These are phyloP conservation scores for Amniculicola lignicola DNA, from an alignment of 495 filamentous ascomycete genomes.

Conservation along the genomic window DNA sequence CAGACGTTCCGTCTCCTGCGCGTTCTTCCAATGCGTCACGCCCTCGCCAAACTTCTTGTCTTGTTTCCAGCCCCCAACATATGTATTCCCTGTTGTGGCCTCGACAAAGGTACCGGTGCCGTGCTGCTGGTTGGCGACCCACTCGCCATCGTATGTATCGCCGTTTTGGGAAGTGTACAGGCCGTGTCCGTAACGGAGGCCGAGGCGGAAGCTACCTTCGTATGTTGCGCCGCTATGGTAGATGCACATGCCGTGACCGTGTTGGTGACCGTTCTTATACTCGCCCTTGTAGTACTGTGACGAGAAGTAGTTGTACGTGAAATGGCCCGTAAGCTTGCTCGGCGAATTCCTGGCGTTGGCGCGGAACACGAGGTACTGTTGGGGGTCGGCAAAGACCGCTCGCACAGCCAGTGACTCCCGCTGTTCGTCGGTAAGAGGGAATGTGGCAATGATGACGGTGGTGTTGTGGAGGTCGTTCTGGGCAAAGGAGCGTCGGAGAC, in stretches of 20 bases:
- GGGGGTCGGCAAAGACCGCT: conserved; percentile 24
- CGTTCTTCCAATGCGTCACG: conserved; percentile 61
- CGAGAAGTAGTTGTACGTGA: conserved; percentile 37
- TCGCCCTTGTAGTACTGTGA: conserved; percentile 39
- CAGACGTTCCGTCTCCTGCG: conserved; percentile 59
- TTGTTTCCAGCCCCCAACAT: conserved; percentile 61
- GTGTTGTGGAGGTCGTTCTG: conserved; percentile 33
- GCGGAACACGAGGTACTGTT: conserved; percentile 30
- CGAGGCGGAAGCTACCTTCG: conserved; percentile 53
- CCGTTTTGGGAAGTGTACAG: conserved; percentile 59
- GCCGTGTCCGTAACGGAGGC: conserved; percentile 52
- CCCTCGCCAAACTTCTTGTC: conserved; percentile 62
- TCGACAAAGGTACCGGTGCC: conserved; percentile 60
- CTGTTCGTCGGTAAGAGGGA: conserved; percentile 27
- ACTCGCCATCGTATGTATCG: conserved; percentile 62
- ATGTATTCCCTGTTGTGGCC: conserved; percentile 59
- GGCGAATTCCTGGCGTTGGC: conserved; percentile 34
- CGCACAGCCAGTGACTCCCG: conserved; percentile 23
- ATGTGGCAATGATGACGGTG: conserved; percentile 30
- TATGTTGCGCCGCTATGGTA: conserved; percentile 55
- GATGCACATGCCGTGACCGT: conserved; percentile 51
- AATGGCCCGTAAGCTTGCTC: conserved; percentile 20
- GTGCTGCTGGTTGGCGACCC: conserved; percentile 54
- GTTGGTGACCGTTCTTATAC: conserved; percentile 31
- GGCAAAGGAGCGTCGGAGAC: conserved; percentile 26